phyloP scores from a whole-genome alignment of 106 monocot genomes.

The Alisma plantagoaquatica region DNA sequence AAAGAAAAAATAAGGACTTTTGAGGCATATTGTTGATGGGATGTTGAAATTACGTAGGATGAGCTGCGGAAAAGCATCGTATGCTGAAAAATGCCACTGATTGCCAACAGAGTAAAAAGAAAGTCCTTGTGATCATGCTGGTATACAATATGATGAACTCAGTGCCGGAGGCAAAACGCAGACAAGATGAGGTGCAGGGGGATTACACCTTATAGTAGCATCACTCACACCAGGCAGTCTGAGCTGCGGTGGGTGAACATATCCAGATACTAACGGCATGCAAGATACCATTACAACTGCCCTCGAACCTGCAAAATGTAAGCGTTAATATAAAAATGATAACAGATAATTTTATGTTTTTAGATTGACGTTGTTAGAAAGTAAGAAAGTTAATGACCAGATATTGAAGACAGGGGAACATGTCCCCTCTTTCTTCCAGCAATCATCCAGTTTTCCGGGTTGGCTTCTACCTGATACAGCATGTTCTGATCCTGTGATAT shows the following conservation, averaged over 20 bases:
- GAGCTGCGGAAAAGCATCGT: no score
- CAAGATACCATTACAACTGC: conserved; percentile 57
- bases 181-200: conserved; percentile 85
- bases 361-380: no score
- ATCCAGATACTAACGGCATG: conserved; percentile 78
- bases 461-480: conserved; percentile 87
- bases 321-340: background rate
- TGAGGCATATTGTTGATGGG: no score
- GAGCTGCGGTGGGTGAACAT: conserved; percentile 80
- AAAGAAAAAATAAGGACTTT: no score
- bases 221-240: conserved; percentile 53
- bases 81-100: no score
- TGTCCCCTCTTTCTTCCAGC: conserved; percentile 94
- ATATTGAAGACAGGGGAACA: conserved; percentile 34
- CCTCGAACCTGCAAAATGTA: conserved; percentile 60
- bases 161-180: conserved; percentile 76
- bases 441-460: conserved; percentile 96
- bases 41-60: no score
- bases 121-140: no score
- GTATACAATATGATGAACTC: conserved; percentile 84
- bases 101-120: no score
- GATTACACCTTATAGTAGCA: conserved; percentile 67
- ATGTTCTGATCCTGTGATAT: conserved; percentile 59
- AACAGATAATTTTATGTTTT: no score
- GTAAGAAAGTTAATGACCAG: conserved; percentile 25